Evolutionary conservation across 306 rosid genomes (phyloP).

Genomic region (Mimosa pudica): DNA sequence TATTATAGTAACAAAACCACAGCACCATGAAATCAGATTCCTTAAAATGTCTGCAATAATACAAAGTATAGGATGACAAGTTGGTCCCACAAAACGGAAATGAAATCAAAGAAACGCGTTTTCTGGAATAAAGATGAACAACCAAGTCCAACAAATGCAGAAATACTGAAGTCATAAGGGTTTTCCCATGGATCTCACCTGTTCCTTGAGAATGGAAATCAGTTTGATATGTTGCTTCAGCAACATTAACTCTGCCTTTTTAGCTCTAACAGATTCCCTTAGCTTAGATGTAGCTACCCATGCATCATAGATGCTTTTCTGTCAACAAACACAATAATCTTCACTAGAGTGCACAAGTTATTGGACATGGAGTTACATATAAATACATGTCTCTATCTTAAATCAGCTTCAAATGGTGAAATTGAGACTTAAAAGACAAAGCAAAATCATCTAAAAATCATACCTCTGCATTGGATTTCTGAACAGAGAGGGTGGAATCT

Average conservation of each 20-base stretch:
- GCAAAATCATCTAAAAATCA: slow-evolving; percentile 25
- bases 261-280: slow-evolving; percentile 87
- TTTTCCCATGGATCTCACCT: slow-evolving; percentile 59
- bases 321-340: slow-evolving; percentile 34
- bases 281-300: slow-evolving; percentile 70
- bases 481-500: slow-evolving; percentile 60
- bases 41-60: slow-evolving; percentile 14
- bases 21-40: slow-evolving; percentile 16
- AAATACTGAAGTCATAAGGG: slow-evolving; percentile 21
- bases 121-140: slow-evolving; percentile 4
- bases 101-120: not conserved
- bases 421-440: slow-evolving; percentile 4
- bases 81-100: not conserved
- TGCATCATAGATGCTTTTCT: slow-evolving; percentile 78
- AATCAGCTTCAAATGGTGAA: slow-evolving; percentile 9
- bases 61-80: not conserved
- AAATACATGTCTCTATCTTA: not conserved
- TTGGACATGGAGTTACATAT: slow-evolving; percentile 10
- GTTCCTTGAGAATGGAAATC: slow-evolving; percentile 73
- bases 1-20: slow-evolving; percentile 17
- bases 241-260: slow-evolving; percentile 69
- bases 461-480: slow-evolving; percentile 85
- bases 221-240: slow-evolving; percentile 70
- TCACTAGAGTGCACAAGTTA: slow-evolving; percentile 22
- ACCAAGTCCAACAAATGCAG: slow-evolving; percentile 20